Evolutionary conservation across 495 filamentous ascomycete species (phyloP).

Genomic region (Penicillium paxilli): DNA sequence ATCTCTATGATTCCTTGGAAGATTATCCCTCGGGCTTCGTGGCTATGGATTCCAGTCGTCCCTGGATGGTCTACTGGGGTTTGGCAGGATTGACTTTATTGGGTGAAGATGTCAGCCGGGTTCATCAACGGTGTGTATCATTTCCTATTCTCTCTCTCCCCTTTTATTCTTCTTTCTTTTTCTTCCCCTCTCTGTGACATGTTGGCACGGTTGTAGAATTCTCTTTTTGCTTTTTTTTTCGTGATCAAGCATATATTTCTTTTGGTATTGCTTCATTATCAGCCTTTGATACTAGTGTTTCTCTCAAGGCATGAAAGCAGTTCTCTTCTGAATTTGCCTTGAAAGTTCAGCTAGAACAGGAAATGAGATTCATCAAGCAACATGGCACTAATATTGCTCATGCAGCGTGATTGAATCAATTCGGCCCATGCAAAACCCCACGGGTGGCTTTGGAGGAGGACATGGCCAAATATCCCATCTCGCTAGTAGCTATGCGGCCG

Average conservation of each 20-base stretch:
- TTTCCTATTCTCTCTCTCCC: slow-evolving; percentile 8
- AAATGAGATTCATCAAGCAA: neutral
- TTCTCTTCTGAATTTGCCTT: slow-evolving; percentile 4
- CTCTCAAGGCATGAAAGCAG: too few relatives aligned
- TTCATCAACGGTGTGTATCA: slow-evolving; percentile 58
- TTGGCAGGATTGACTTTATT: slow-evolving; percentile 70
- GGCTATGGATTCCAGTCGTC: slow-evolving; percentile 75
- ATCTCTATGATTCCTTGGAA: slow-evolving; percentile 66
- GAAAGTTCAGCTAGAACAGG: neutral
- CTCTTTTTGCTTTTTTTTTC: neutral
- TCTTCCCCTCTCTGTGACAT: neutral
- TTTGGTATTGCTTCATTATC: neutral
- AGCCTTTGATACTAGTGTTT: too few relatives aligned
- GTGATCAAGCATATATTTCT: neutral
- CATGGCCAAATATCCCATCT: slow-evolving; percentile 84
- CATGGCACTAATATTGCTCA: neutral
- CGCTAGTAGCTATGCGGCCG: slow-evolving; percentile 81
- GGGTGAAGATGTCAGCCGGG: slow-evolving; percentile 71
- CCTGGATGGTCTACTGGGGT: slow-evolving; percentile 94
- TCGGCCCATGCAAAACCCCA: slow-evolving; percentile 73
- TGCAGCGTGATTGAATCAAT: slow-evolving; percentile 68
- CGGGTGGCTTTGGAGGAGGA: slow-evolving; percentile 92
- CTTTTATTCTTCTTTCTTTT: neutral
- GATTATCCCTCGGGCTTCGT: slow-evolving; percentile 66
- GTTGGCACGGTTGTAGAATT: neutral